Conservation (phyloP, 306 rosid genomes). For the Pyrus pyrifolia region DNA sequence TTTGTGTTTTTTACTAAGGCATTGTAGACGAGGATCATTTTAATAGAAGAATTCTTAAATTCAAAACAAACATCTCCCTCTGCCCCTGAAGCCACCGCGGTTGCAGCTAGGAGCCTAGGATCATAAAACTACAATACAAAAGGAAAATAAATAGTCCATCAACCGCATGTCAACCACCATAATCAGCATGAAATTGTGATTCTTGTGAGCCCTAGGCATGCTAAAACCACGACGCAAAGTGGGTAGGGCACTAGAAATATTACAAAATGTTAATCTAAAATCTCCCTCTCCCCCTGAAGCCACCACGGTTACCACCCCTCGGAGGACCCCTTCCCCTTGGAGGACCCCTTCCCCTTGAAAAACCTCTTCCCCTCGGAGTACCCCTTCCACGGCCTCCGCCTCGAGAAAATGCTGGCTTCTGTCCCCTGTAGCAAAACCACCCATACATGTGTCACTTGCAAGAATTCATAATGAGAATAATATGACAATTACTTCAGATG, state of each 20-base stretch:
- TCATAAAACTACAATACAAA: constrained; percentile 5
- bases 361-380: constrained; percentile 69
- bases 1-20: no score
- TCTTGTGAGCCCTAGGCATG: constrained; percentile 10
- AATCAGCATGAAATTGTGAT: constrained; percentile 14
- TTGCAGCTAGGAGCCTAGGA: not conserved
- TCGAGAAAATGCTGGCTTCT: constrained; percentile 31
- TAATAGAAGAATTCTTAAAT: not conserved
- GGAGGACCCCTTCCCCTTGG: constrained; percentile 72
- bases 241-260: constrained; percentile 15
- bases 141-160: constrained; percentile 20
- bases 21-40: not conserved
- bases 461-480: not conserved
- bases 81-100: no score
- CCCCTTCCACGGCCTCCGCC: constrained; percentile 58
- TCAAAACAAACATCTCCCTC: not conserved
- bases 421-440: constrained; percentile 60
- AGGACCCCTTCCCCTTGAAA: constrained; percentile 75
- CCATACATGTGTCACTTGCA: not conserved
- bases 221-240: constrained; percentile 21
- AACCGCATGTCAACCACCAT: constrained; percentile 2
- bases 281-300: constrained; percentile 92
- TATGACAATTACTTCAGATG: not conserved
- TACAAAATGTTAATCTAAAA: constrained; percentile 30
- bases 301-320: constrained; percentile 75